Base-by-base conservation (phyloP, 1,284 basidiomycete species). In the Paramarasmius palmivorus region DNA sequence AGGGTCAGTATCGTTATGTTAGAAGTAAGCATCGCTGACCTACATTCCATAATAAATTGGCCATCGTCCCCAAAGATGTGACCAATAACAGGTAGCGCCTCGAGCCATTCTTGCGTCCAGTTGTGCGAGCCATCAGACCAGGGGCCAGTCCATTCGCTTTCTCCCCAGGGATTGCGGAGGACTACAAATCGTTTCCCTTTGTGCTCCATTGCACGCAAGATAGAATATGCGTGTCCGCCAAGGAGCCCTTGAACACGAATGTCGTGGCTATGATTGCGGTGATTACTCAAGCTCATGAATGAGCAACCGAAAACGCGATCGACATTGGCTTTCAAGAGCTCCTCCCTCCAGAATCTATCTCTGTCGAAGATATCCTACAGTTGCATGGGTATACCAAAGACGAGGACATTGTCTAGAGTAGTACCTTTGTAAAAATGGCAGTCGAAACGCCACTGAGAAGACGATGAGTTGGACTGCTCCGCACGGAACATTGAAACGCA, bases 21-120 rank as follows among this genome's bases (percentile, higher is more conserved):
- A 6, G 2, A 23, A 2, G 6, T 2, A 17, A 6, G 10, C 6
- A n/a, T n/a, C 29, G 22, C 17, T 19, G 10, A 63, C 75, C 59
- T 53, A 78, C 76, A 82, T 63, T 82, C 79, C 79, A 82, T 82
- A 6, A 82, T 69, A 55, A 82, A 82, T 48, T 77, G 68, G 1
- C 79, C 80, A 53, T 81, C 78, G 39, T 80, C 70, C 2, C 78
- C 79, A 52, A 81, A 68, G 22, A 55, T 52, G 68, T 79, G 66
- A 32, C 69, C 63, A 49, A 78, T 50, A 51, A 66, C 57, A 23
- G 67, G 61, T 20, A 81, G 65, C 0, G 69, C 67, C 19, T 68
- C 67, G 6, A 81, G 58, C 75, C 77, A 78, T 55, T 77, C 75
- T 2, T 63, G 54, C 2, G 74, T 77, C 79, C 79, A 82, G 56